Evolutionary conservation across 2,329 filamentous ascomycete genomes (phyloP).

Genomic region (Cladosporium phlei): DNA sequence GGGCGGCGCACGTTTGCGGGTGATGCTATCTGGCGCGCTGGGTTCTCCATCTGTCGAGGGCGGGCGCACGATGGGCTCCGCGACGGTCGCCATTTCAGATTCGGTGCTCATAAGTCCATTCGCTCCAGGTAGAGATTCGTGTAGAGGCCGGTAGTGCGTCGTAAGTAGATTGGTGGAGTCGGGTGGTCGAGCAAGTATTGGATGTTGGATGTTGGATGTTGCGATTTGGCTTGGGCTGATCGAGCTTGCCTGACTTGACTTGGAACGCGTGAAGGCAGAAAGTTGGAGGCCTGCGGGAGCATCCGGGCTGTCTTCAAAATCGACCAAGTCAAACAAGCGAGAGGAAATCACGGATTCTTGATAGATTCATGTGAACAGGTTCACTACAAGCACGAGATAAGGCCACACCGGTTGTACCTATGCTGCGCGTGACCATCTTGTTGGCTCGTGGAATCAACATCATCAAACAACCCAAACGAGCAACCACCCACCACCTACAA

Average conservation of each 20-base stretch:
- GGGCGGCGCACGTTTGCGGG: constrained; percentile 30
- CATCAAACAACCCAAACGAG: too few relatives aligned
- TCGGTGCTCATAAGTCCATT: not conserved
- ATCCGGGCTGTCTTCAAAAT: too few relatives aligned
- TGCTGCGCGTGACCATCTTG: too few relatives aligned
- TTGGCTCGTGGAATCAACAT: too few relatives aligned
- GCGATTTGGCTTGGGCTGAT: constrained; percentile 1
- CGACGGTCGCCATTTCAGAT: constrained; percentile 13
- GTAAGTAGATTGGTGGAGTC: not conserved
- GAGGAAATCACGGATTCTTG: too few relatives aligned
- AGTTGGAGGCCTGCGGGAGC: constrained; percentile 1
- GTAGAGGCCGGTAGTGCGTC: not conserved
- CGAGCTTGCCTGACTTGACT: too few relatives aligned
- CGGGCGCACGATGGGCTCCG: constrained; percentile 1
- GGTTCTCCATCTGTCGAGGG: constrained; percentile 3
- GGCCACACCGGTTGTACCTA: too few relatives aligned
- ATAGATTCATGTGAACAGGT: too few relatives aligned
- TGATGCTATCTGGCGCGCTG: constrained; percentile 17
- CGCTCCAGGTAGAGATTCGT: not conserved
- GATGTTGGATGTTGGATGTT: not conserved
- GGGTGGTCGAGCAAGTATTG: too few relatives aligned
- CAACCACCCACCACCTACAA: not conserved
- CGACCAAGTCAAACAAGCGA: too few relatives aligned
- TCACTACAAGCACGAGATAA: too few relatives aligned
- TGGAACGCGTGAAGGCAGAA: constrained; percentile 7